These are phyloP conservation scores for Amanita brunnescens DNA, from an alignment of 768 basidiomycete genomes.

Conservation along the genomic window DNA sequence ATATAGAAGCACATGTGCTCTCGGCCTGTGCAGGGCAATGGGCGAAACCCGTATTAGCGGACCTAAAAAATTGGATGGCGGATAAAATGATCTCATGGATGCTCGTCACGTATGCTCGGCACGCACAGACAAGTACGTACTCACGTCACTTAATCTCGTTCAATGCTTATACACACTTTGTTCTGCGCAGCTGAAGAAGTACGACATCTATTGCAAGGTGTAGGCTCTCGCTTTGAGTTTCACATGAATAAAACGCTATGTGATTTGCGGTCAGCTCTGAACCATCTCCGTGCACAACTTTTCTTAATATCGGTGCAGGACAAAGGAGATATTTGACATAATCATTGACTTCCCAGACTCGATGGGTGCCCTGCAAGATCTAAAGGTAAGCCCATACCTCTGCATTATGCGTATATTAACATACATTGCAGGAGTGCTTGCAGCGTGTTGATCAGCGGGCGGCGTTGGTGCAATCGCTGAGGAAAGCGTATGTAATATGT, in stretches of 20 bases:
- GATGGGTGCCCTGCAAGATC: slow-evolving; percentile 72
- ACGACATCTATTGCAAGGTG: slow-evolving; percentile 60
- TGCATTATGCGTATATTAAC: not conserved
- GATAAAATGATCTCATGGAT: slow-evolving; percentile 81
- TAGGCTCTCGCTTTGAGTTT: slow-evolving; percentile 82
- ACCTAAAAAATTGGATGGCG: slow-evolving; percentile 68
- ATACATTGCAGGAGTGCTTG: slow-evolving; percentile 52
- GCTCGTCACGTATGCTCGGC: slow-evolving; percentile 66
- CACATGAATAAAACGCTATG: slow-evolving; percentile 89
- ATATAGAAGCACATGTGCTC: slow-evolving; percentile 69
- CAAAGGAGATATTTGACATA: slow-evolving; percentile 88
- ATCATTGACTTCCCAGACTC: slow-evolving; percentile 94
- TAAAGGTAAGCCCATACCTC: slow-evolving; percentile 45
- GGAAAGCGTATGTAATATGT: slow-evolving; percentile 60
- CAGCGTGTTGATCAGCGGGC: slow-evolving; percentile 74
- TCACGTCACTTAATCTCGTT: slow-evolving; percentile 3
- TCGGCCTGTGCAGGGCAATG: slow-evolving; percentile 62
- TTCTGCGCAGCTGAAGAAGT: slow-evolving; percentile 56
- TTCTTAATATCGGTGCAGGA: slow-evolving; percentile 26
- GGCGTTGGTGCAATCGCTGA: slow-evolving; percentile 66
- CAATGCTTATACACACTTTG: not conserved
- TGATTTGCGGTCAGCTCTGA: slow-evolving; percentile 62
- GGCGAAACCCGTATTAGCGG: slow-evolving; percentile 54
- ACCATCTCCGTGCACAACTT: not conserved
- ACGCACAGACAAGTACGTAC: slow-evolving; percentile 45